Base-by-base conservation (phyloP, 768 basidiomycete species). In the Boletus patriciae region DNA sequence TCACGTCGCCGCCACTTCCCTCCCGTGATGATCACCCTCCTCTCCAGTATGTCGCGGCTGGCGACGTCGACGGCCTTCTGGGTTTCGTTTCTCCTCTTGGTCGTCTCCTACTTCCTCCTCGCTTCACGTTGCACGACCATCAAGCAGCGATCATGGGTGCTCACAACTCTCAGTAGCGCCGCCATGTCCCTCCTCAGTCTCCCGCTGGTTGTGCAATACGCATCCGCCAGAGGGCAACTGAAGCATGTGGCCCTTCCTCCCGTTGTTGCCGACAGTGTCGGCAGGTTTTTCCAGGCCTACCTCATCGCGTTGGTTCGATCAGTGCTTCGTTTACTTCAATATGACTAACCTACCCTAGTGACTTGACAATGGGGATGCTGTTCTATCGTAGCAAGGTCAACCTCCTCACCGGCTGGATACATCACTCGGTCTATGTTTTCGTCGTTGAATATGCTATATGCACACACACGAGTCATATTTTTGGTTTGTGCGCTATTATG, bases 341-440 rank as follows among this genome's bases (percentile, higher is more conserved):
- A 52, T 63, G 19, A 57, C 60, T 52, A 57, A 57, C 53, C 38
- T 45, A 19, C 25, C 50, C 45, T 58, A 80, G 78, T 51, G 79
- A 84, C 69, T 66, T 83, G 47, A 56, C 72, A 3, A 64, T 81
- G 38, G 83, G 83, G 21, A 66, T 68, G 50, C 31, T 78, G 49
- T 74, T 77, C 59, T 84, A 84, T 64, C 76, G 72, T 12, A 71
- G 73, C 48, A 77, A 76, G 42, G 55, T 82, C 52, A 79, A 78
- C n/a, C 45, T 81, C 2, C 62, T 81, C 34, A 80, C 78, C n/a
- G 83, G 83, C 4, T 83, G 83, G 83, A 70, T 81, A 21, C 82
- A 83, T 50, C 79, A 81, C 61, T 60, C 71, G 1, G 57, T 73
- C 27, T 81, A 82, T 59, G 64, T 81, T 53, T 61, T 69, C 43